A percentile compares a stretch with the other conserved stretches of the same genome.
These are phyloP conservation scores for Asterophora lycoperdoides DNA, from an alignment of 768 basidiomycete genomes.

Conservation along the genomic window DNA sequence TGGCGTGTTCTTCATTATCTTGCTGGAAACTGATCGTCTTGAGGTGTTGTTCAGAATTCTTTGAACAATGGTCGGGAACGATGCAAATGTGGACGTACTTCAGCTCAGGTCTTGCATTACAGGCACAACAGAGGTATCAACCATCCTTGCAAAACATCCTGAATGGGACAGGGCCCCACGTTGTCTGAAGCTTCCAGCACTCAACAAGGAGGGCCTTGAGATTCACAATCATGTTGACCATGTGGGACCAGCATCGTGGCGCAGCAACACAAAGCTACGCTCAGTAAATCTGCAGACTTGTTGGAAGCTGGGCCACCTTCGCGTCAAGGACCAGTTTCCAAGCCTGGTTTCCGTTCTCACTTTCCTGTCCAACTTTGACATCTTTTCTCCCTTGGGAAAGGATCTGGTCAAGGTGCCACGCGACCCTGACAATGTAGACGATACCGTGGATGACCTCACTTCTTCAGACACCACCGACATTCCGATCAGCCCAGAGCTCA, in stretches of 20 bases:
- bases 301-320: no score
- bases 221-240: constrained; percentile 27
- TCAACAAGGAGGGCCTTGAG: constrained; percentile 21
- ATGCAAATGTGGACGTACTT: constrained; percentile 24
- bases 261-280: constrained; percentile 27
- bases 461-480: no score
- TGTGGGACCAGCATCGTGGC: constrained; percentile 32
- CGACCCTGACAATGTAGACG: no score
- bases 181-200: constrained; percentile 27
- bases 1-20: constrained; percentile 29
- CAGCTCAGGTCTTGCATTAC: constrained; percentile 25
- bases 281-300: no score
- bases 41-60: constrained; percentile 33
- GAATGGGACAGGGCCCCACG: constrained; percentile 36
- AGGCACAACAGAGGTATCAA: constrained; percentile 27
- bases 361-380: no score
- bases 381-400: no score
- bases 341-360: no score
- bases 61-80: constrained; percentile 31
- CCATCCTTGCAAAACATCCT: constrained; percentile 34
- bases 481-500: no score
- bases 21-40: constrained; percentile 35
- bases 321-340: no score
- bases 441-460: no score
- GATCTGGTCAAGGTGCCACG: no score